Evolutionary conservation across 441 rosid species (phyloP).

Genomic region (Jatropha podagrica): DNA sequence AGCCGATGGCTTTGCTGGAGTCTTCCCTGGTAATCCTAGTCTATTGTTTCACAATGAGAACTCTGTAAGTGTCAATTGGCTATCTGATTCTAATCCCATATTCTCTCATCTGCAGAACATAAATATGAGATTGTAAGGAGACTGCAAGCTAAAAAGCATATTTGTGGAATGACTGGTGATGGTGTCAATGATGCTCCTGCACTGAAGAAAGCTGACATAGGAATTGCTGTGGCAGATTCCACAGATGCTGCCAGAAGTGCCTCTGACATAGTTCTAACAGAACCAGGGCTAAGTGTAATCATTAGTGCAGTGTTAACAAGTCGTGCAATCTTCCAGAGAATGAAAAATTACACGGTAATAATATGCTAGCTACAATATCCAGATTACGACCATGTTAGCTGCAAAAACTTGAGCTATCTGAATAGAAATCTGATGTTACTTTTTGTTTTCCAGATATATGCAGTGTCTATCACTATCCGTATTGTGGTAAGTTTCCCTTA

Average conservation of each 20-base stretch:
- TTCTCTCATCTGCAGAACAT: constrained; percentile 49
- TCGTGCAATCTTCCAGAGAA: constrained; percentile 87
- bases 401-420: background rate
- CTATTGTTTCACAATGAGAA: background rate
- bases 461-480: constrained; percentile 93
- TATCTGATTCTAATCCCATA: background rate
- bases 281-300: constrained; percentile 87
- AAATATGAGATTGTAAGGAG: constrained; percentile 82
- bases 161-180: constrained; percentile 94
- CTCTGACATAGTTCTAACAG: constrained; percentile 88
- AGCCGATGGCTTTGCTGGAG: constrained; percentile 95
- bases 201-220: constrained; percentile 92
- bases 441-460: constrained; percentile 59
- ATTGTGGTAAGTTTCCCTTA: constrained; percentile 63
- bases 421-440: constrained; percentile 5
- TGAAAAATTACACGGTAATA: constrained; percentile 83
- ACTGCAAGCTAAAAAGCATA: constrained; percentile 73
- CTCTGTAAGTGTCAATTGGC: background rate
- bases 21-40: constrained; percentile 62
- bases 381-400: background rate
- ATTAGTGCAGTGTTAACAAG: constrained; percentile 82
- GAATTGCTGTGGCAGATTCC: constrained; percentile 90
- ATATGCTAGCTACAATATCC: constrained; percentile 10
- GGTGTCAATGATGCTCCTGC: constrained; percentile 96
- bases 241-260: constrained; percentile 92